Conservation (phyloP, 257 asterid genomes). For the Nicotiana tomentosiformis region DNA sequence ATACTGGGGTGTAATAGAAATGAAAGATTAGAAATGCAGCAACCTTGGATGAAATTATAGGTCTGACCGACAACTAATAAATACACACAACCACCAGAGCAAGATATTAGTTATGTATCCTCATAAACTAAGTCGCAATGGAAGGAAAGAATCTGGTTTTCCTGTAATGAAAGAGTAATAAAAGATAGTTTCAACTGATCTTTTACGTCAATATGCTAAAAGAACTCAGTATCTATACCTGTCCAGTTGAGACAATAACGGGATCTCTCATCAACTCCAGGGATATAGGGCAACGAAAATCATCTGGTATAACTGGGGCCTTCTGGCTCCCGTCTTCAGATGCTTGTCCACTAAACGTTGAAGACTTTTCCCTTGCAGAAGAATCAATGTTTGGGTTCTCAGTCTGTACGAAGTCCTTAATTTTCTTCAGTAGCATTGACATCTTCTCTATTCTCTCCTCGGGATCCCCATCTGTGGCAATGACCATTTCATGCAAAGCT, state of each 20-base stretch:
- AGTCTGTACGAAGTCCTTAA: constrained; percentile 89
- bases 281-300: constrained; percentile 96
- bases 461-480: constrained; percentile 84
- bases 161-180: background rate
- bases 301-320: constrained; percentile 79
- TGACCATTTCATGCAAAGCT: constrained; percentile 97
- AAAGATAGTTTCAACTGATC: background rate
- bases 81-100: background rate
- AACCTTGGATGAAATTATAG: background rate
- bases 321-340: constrained; percentile 40
- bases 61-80: background rate
- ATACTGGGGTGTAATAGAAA: background rate
- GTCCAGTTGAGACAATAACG: constrained; percentile 97
- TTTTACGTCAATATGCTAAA: background rate
- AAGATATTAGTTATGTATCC: background rate
- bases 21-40: background rate
- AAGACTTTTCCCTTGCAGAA: constrained; percentile 36
- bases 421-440: constrained; percentile 87
- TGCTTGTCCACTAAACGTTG: constrained; percentile 38
- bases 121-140: background rate
- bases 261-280: constrained; percentile 96
- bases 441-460: constrained; percentile 88
- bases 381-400: constrained; percentile 60
- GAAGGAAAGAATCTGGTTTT: background rate
- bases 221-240: constrained; percentile 42